A percentile compares a stretch with the other conserved stretches of the same genome.
phyloP scores from a whole-genome alignment of 176 grass and related monocot genomes.

The Triticum dicoccoides region DNA sequence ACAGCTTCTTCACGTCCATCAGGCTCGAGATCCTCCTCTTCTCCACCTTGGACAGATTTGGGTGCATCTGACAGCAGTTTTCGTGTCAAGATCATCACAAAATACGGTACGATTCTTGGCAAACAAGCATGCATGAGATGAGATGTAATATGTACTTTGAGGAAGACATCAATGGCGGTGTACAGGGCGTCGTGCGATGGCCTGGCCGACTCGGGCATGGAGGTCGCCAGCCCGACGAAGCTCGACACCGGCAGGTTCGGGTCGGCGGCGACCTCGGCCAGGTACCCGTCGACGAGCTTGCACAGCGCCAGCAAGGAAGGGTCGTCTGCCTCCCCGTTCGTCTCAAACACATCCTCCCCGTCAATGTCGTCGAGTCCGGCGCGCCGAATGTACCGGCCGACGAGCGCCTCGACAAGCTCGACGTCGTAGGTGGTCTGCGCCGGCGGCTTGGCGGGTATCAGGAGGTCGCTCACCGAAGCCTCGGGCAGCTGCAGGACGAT shows the following conservation, averaged over 20 bases:
- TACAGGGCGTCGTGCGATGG: constrained; percentile 58
- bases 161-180: constrained; percentile 61
- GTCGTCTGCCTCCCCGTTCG: constrained; percentile 18
- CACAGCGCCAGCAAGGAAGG: constrained; percentile 45
- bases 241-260: constrained; percentile 53
- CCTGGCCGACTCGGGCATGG: constrained; percentile 59
- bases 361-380: constrained; percentile 30
- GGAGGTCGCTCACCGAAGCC: constrained; percentile 62
- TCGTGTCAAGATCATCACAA: not conserved
- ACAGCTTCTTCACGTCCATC: constrained; percentile 82
- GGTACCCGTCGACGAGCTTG: constrained; percentile 54
- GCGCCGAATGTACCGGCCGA: constrained; percentile 46
- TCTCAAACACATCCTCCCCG: constrained; percentile 36
- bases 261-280: constrained; percentile 58
- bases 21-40: constrained; percentile 57
- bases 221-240: constrained; percentile 43
- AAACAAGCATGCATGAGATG: not conserved
- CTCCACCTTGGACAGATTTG: constrained; percentile 43
- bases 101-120: not conserved
- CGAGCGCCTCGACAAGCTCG: constrained; percentile 44
- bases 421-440: constrained; percentile 53
- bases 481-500: constrained; percentile 65
- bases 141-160: constrained; percentile 45
- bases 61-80: constrained; percentile 48
- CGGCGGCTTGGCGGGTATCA: constrained; percentile 59